A percentile compares a stretch with the other conserved stretches of the same genome.
Evolutionary conservation across 2,329 filamentous ascomycete genomes (phyloP).

Genomic region (Aspergillus sp.): DNA sequence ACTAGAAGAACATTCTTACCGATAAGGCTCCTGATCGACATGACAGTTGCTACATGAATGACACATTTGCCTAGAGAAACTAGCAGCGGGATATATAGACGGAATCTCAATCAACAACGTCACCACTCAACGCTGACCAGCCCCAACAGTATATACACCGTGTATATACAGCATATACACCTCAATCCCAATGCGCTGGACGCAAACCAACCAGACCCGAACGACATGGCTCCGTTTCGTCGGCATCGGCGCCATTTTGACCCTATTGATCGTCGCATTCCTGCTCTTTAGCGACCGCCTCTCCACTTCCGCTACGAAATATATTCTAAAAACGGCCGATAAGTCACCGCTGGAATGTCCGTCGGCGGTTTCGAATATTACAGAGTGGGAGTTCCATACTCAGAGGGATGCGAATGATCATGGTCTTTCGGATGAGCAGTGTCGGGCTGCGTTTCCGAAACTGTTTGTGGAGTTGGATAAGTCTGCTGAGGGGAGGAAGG

Average conservation of each 20-base stretch:
- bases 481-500: slow-evolving; percentile 21
- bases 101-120: not conserved
- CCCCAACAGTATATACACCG: not conserved
- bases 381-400: slow-evolving; percentile 33
- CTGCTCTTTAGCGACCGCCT: slow-evolving; percentile 19
- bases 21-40: not conserved
- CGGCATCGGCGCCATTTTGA: slow-evolving; percentile 25
- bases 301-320: slow-evolving; percentile 20
- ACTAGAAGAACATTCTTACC: not conserved
- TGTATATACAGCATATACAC: not conserved
- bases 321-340: slow-evolving; percentile 21
- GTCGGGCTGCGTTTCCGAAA: slow-evolving; percentile 42
- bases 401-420: slow-evolving; percentile 38
- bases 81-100: not conserved
- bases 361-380: slow-evolving; percentile 5
- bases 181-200: slow-evolving; percentile 8
- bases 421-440: slow-evolving; percentile 37
- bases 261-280: slow-evolving; percentile 29
- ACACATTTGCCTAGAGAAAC: not conserved
- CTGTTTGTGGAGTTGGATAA: slow-evolving; percentile 39
- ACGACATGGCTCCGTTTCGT: slow-evolving; percentile 29
- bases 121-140: too few species aligned
- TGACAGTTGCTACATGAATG: not conserved
- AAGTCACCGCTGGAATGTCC: slow-evolving; percentile 1
- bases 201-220: slow-evolving; percentile 7